Evolutionary conservation across 192 early-diverging fungal species (phyloP).

Genomic region (Coemansia sp.): DNA sequence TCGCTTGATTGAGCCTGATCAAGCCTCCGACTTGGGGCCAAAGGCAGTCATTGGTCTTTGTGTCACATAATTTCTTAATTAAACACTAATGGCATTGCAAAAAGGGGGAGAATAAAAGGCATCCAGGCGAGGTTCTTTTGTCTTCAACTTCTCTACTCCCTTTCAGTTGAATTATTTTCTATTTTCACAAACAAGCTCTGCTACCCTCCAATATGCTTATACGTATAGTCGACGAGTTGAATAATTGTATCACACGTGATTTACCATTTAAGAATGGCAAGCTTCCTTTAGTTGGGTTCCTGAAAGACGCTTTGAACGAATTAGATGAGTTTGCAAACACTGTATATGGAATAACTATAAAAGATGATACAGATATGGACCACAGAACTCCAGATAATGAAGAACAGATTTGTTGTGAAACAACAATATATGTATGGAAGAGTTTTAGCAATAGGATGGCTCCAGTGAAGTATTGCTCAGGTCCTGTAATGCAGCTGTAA

Average conservation of each 20-base stretch:
- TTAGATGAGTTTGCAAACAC: no score
- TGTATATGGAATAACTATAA: background rate
- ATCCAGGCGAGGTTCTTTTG: background rate
- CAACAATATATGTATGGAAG: background rate
- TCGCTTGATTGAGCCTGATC: no score
- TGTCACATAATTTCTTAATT: no score
- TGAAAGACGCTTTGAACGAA: no score
- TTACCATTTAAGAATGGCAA: background rate
- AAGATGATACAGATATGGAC: background rate
- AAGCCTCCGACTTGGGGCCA: background rate
- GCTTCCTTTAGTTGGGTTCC: background rate
- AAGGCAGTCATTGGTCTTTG: background rate
- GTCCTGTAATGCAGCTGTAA: no score
- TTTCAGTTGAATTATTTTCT: background rate
- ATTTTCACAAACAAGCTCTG: background rate
- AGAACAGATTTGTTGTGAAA: background rate
- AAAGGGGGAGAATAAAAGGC: background rate
- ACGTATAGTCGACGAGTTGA: background rate
- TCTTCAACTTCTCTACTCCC: background rate
- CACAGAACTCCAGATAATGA: background rate
- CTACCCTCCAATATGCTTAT: background rate
- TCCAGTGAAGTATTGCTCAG: no score
- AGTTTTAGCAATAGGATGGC: no score
- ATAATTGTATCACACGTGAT: background rate
- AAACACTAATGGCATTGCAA: no score